Percentiles rank a stretch among this genome's conserved stretches.
phyloP scores from a whole-genome alignment of 805 yeast genomes.

The Hanseniaspora nectarophila region DNA sequence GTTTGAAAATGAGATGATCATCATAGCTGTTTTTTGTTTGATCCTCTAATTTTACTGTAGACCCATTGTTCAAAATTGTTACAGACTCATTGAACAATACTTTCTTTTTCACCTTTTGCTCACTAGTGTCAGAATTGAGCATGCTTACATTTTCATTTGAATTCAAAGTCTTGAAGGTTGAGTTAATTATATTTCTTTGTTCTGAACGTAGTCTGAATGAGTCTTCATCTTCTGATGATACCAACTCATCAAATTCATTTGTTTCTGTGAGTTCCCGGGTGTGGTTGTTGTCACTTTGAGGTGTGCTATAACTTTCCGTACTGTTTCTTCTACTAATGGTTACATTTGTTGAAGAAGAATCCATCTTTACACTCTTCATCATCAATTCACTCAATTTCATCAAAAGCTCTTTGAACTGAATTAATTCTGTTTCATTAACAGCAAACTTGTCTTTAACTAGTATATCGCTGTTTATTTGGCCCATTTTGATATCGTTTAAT shows the following conservation, averaged over 20 bases:
- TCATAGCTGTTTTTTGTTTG: neutral
- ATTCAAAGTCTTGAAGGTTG: neutral
- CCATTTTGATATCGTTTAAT: neutral
- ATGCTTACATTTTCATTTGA: neutral
- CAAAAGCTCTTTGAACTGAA: conserved; percentile 2
- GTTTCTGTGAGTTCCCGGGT: conserved; percentile 31
- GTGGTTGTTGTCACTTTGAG: conserved; percentile 21
- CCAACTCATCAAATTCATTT: conserved; percentile 26
- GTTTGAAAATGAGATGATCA: neutral
- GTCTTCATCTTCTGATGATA: conserved; percentile 24
- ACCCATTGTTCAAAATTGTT: conserved; percentile 6
- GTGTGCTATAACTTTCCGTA: conserved; percentile 16
- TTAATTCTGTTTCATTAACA: conserved; percentile 11
- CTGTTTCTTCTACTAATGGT: conserved; percentile 17
- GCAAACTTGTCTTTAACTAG: conserved; percentile 8
- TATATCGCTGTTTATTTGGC: conserved; percentile 16
- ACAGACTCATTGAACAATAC: conserved; percentile 12
- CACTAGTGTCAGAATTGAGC: neutral
- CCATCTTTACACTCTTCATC: neutral
- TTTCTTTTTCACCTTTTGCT: neutral
- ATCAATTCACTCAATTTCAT: neutral
- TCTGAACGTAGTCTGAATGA: conserved; percentile 15
- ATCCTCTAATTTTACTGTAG: neutral
- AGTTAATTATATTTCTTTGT: neutral
- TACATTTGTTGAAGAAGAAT: neutral